Evolutionary conservation across 306 rosid genomes (phyloP).

Genomic region (Sesbania bispinosa): DNA sequence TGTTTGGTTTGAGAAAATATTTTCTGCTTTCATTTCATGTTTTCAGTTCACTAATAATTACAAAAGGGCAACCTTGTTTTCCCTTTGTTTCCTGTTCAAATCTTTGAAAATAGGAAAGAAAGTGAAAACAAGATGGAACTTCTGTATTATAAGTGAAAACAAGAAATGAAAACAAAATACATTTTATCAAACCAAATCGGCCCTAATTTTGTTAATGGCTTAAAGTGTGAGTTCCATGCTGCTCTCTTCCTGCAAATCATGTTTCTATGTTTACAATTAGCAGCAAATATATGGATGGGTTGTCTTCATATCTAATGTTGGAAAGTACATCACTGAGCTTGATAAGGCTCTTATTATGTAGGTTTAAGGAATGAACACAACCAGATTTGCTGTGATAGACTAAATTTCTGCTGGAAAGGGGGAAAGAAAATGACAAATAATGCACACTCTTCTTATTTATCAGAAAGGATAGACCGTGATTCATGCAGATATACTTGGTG

Average conservation of each 20-base stretch:
- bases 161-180: not conserved
- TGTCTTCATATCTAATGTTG: slow-evolving; percentile 19
- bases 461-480: not conserved
- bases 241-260: not conserved
- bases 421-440: not conserved
- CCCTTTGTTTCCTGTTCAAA: too few species aligned
- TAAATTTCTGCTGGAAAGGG: not conserved
- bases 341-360: not conserved
- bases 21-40: too few species aligned
- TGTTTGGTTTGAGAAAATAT: too few species aligned
- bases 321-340: not conserved
- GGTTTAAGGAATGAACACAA: too few species aligned
- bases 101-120: too few species aligned
- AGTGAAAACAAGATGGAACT: not conserved
- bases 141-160: not conserved
- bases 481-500: not conserved
- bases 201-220: too few species aligned
- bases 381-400: too few species aligned
- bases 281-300: not conserved
- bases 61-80: too few species aligned
- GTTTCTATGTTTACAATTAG: not conserved
- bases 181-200: not conserved
- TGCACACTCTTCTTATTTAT: not conserved
- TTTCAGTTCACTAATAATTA: too few species aligned
- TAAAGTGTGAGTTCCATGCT: not conserved